Percentiles rank a stretch among this genome's conserved stretches.
phyloP scores from a whole-genome alignment of 345 rosid genomes.

The Syzygium aqueum region DNA sequence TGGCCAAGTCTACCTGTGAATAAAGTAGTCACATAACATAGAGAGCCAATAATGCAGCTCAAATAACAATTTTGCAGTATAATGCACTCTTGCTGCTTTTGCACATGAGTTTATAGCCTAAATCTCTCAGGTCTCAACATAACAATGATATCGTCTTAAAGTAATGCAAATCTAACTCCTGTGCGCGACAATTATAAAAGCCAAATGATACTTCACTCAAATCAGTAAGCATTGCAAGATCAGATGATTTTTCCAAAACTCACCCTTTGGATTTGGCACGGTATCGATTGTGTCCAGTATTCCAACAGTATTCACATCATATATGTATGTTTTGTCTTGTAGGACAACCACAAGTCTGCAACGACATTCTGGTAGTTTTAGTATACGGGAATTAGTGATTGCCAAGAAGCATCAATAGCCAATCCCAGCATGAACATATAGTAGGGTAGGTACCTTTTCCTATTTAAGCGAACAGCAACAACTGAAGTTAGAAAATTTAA shows the following conservation, averaged over 20 bases:
- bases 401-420: background rate
- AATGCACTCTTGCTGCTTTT: background rate
- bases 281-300: conserved; percentile 76
- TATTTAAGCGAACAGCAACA: conserved; percentile 77
- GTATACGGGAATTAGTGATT: background rate
- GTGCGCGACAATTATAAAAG: background rate
- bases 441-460: conserved; percentile 30
- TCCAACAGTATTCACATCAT: conserved; percentile 57
- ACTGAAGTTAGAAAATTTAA: conserved; percentile 71
- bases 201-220: background rate
- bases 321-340: conserved; percentile 72
- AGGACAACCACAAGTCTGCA: conserved; percentile 80
- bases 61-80: background rate
- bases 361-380: background rate
- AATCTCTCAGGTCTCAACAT: background rate
- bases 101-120: background rate
- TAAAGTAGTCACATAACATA: background rate
- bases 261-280: conserved; percentile 76
- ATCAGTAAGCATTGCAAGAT: background rate
- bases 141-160: background rate
- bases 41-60: background rate
- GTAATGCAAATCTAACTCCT: background rate
- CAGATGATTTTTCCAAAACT: background rate
- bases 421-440: background rate
- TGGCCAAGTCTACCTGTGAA: background rate